Base-by-base conservation (phyloP, 768 basidiomycete genomes). In the Termitomyces sp. region DNA sequence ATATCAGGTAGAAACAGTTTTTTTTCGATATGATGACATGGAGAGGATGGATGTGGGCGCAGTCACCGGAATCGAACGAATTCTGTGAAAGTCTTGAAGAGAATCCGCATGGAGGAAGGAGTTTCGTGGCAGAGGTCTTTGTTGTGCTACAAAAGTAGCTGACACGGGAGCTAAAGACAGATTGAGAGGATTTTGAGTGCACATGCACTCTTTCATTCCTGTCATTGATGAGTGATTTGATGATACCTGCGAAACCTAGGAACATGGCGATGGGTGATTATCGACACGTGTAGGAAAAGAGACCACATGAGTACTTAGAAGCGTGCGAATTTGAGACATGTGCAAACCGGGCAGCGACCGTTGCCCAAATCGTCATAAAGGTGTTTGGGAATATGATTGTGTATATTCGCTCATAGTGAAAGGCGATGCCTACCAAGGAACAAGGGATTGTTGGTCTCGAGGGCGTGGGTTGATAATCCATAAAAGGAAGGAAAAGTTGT, bases 361-460 rank as follows among this genome's bases (percentile, higher is more conserved):
- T 54, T 54, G 16, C 44, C 44, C 15, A 24, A 46, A 54, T 44
- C 16, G 42, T 54, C 42, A 54, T 34, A 54, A 52, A 37, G 41
- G 29, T 10, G 29, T 54, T 54, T 24, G 31, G 15, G 26, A 44
- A 26, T 15, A 16, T 37, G 34, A 36, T 26, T 5, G 7, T 13
- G 12, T 22, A 20, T 42, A 12, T 28, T 53, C 51, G 51, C 37
- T 36, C 20, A 51, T 42, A 61, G 62, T 63, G 51, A 67, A 70
- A 67, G 63, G 62, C 58, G 64, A 37, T 55, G 3, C 68, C 64
- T 49, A 47, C 55, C 49, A 58, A 55, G 65, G 70, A 70, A 73
- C 70, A 73, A 73, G 64, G 58, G 51, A 52, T n/a, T 7, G 26
- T 41, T 51, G 41, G 64, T 63, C 46, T 63, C 62, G 48, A 42